Evolutionary conservation across 2,329 filamentous ascomycete species (phyloP).

Genomic region (Alternaria longipes): DNA sequence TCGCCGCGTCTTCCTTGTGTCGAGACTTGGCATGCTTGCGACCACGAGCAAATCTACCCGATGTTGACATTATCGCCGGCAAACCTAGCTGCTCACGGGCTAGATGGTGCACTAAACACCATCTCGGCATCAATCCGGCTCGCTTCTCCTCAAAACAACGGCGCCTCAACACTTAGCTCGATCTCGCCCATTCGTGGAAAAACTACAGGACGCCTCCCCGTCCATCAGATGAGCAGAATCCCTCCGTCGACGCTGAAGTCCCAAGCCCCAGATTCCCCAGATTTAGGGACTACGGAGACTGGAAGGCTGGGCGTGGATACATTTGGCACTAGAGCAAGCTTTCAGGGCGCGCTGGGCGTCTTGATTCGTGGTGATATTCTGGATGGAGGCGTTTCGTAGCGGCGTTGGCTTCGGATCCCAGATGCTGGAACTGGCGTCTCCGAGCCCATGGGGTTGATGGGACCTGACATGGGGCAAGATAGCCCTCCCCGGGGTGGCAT

Average conservation of each 20-base stretch:
- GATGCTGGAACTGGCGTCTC: constrained; percentile 29
- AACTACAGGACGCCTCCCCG: constrained; percentile 21
- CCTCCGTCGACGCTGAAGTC: constrained; percentile 21
- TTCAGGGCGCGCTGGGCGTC: constrained; percentile 29
- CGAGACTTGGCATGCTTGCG: constrained; percentile 34
- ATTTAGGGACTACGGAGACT: constrained; percentile 13
- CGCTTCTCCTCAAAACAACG: constrained; percentile 16
- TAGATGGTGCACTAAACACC: constrained; percentile 25
- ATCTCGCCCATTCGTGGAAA: constrained; percentile 42
- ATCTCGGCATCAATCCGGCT: constrained; percentile 21
- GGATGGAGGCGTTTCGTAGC: constrained; percentile 14
- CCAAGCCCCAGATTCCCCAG: constrained; percentile 40
- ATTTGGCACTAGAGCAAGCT: constrained; percentile 31
- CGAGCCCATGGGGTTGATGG: constrained; percentile 36
- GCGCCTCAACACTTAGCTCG: constrained; percentile 13
- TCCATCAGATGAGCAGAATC: constrained; percentile 25
- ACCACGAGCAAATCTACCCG: constrained; percentile 20
- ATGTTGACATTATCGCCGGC: constrained; percentile 25
- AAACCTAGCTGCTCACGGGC: constrained; percentile 25
- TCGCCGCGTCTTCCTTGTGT: constrained; percentile 21
- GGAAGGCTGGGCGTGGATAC: constrained; percentile 8
- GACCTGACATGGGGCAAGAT: constrained; percentile 18
- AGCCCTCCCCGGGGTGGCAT: constrained; percentile 23
- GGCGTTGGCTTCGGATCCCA: constrained; percentile 17
- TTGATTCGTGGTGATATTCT: constrained; percentile 46